Evolutionary conservation across 805 yeast genomes (phyloP).

Genomic region (Vanderwaltozyma tropicalis): DNA sequence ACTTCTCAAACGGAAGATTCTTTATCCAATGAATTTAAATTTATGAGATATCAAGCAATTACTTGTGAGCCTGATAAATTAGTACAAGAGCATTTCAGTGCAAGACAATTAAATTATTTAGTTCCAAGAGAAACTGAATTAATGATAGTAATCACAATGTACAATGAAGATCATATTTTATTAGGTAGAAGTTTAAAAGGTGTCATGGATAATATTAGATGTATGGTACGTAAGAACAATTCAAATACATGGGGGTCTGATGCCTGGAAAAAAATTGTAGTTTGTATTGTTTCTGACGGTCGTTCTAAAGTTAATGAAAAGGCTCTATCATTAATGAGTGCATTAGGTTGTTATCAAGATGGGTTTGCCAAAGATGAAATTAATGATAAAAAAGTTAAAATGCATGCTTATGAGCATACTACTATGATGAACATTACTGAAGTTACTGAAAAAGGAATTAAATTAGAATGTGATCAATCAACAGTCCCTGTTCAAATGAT

Average conservation of each 20-base stretch:
- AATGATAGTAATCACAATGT: slow-evolving; percentile 78
- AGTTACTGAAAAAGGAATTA: slow-evolving; percentile 51
- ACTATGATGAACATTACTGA: slow-evolving; percentile 78
- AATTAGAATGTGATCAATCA: slow-evolving; percentile 36
- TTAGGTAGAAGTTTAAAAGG: slow-evolving; percentile 83
- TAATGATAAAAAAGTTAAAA: slow-evolving; percentile 66
- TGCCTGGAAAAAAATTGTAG: slow-evolving; percentile 89
- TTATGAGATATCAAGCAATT: slow-evolving; percentile 88
- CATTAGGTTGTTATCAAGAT: slow-evolving; percentile 87
- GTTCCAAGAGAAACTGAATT: slow-evolving; percentile 78
- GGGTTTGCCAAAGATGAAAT: slow-evolving; percentile 91
- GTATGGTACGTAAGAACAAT: slow-evolving; percentile 54
- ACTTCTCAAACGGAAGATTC: slow-evolving; percentile 31
- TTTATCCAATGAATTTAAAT: slow-evolving; percentile 49
- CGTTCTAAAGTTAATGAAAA: slow-evolving; percentile 72
- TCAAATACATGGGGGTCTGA: slow-evolving; percentile 84
- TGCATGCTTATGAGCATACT: slow-evolving; percentile 90
- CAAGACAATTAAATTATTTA: slow-evolving; percentile 70
- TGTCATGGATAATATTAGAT: slow-evolving; percentile 74
- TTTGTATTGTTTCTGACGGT: slow-evolving; percentile 86
- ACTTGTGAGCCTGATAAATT: slow-evolving; percentile 84
- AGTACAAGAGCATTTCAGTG: slow-evolving; percentile 49
- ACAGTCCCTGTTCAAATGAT: slow-evolving; percentile 79
- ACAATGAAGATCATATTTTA: slow-evolving; percentile 76
- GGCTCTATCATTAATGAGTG: slow-evolving; percentile 68